Percentiles rank a stretch among this genome's conserved stretches.
These are phyloP conservation scores for Sistotremastrum niveocremeum DNA, from an alignment of 768 basidiomycete genomes.

Conservation along the genomic window DNA sequence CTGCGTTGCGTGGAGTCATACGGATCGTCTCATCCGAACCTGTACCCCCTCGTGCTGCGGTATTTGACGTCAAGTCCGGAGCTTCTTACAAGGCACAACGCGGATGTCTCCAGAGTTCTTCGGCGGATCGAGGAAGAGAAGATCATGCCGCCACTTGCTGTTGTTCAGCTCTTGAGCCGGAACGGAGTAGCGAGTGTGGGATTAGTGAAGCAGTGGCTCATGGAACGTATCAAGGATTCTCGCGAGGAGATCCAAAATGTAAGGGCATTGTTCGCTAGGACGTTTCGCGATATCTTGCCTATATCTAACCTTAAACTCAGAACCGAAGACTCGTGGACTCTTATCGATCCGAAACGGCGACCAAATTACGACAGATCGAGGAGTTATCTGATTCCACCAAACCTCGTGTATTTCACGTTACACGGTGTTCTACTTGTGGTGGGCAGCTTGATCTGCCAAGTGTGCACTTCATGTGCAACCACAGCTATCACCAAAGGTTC, in stretches of 20 bases:
- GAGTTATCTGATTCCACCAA: slow-evolving; percentile 67
- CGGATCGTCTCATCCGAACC: slow-evolving; percentile 52
- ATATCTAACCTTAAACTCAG: slow-evolving; percentile 23
- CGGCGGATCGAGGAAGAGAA: slow-evolving; percentile 66
- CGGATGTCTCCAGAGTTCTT: slow-evolving; percentile 58
- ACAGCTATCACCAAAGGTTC: slow-evolving; percentile 91
- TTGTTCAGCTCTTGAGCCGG: slow-evolving; percentile 78
- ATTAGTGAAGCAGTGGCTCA: slow-evolving; percentile 83
- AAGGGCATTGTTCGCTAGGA: slow-evolving; percentile 16
- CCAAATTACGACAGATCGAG: slow-evolving; percentile 68
- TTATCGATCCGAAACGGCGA: slow-evolving; percentile 72
- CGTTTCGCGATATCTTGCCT: slow-evolving; percentile 1
- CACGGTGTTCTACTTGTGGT: slow-evolving; percentile 79
- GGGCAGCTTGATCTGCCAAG: slow-evolving; percentile 86
- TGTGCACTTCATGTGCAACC: slow-evolving; percentile 96
- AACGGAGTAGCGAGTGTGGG: slow-evolving; percentile 88
- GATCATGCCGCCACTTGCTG: slow-evolving; percentile 80
- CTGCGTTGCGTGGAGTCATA: slow-evolving; percentile 64
- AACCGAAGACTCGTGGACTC: slow-evolving; percentile 80
- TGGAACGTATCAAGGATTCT: slow-evolving; percentile 60
- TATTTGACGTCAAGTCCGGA: slow-evolving; percentile 78
- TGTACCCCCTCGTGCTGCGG: slow-evolving; percentile 80
- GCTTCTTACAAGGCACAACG: slow-evolving; percentile 54
- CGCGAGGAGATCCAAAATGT: slow-evolving; percentile 72
- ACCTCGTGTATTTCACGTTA: slow-evolving; percentile 87